phyloP scores from a whole-genome alignment of 441 rosid species.

The Populus tomentosa region DNA sequence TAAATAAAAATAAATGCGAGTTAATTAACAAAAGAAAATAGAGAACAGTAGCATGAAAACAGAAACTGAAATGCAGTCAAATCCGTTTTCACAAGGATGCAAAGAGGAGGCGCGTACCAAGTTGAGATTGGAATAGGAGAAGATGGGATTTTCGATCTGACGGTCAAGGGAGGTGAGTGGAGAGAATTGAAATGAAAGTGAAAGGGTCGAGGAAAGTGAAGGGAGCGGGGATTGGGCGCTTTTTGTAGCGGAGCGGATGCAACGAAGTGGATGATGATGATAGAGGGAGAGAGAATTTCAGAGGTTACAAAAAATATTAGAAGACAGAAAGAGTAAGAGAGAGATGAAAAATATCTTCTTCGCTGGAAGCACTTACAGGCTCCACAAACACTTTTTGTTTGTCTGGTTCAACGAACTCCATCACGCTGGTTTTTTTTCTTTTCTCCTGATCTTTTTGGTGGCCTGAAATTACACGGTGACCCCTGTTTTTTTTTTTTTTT shows the following conservation, averaged over 20 bases:
- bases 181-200: not conserved
- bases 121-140: not conserved
- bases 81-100: not conserved
- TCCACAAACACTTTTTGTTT: conserved; percentile 7
- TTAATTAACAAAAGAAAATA: not conserved
- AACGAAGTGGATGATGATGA: conserved; percentile 19
- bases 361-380: conserved; percentile 13
- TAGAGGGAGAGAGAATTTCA: not conserved
- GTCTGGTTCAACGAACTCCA: conserved; percentile 23
- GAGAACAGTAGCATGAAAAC: not conserved
- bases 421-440: not conserved
- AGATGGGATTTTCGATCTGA: conserved; percentile 1
- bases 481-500: not conserved
- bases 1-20: not conserved
- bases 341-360: not conserved
- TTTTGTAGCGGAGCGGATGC: conserved; percentile 19
- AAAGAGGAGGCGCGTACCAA: conserved; percentile 1
- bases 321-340: not conserved
- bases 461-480: not conserved
- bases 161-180: not conserved
- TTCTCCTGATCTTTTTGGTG: not conserved
- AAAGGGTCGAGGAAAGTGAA: not conserved
- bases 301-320: not conserved
- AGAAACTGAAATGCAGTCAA: not conserved
- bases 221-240: conserved; percentile 15